phyloP scores from a whole-genome alignment of 2,329 filamentous ascomycete species.

The Penicillium paneum region DNA sequence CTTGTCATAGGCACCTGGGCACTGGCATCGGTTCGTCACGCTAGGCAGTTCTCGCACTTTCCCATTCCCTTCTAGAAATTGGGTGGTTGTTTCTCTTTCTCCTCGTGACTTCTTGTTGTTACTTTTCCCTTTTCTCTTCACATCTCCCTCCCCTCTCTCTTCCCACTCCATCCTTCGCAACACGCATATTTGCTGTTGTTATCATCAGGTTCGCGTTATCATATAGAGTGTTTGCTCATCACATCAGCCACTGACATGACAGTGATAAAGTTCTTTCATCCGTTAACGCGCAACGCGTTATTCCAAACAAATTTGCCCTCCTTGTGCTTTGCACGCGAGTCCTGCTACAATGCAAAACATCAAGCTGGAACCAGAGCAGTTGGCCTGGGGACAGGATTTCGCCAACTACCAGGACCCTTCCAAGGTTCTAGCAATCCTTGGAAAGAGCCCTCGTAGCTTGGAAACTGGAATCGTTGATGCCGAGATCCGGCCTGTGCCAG shows the following conservation, averaged over 20 bases:
- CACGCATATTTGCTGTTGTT: no score
- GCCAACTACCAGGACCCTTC: background rate
- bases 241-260: background rate
- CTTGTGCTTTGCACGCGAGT: no score
- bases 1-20: background rate
- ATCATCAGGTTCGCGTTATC: background rate
- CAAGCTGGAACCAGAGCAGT: background rate
- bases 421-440: background rate
- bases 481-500: background rate
- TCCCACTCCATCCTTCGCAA: background rate
- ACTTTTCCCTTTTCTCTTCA: background rate
- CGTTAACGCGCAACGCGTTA: background rate
- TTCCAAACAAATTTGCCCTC: background rate
- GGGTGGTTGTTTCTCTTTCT: background rate
- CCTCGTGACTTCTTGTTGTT: background rate
- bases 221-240: background rate
- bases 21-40: background rate
- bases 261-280: background rate
- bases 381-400: background rate
- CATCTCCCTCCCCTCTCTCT: no score
- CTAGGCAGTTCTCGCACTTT: background rate
- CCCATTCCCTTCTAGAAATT: background rate
- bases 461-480: background rate
- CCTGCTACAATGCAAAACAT: background rate
- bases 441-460: background rate